Base-by-base conservation (phyloP, 2,329 filamentous ascomycete species). In the Plectosphaerella plurivora region DNA sequence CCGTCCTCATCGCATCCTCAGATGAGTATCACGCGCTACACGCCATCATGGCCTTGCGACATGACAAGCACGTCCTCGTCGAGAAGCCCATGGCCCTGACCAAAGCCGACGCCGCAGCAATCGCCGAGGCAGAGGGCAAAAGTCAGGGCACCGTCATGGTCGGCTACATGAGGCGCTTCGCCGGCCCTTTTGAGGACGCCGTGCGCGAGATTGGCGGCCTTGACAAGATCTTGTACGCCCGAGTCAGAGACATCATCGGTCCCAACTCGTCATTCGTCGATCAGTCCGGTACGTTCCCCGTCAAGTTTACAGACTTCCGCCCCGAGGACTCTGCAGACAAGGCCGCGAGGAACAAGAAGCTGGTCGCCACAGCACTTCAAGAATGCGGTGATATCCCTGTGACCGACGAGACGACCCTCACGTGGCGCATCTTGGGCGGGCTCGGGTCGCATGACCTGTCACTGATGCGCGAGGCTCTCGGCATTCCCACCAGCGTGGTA, bases 111-210 rank as follows among this genome's bases (percentile, higher is more conserved):
- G 69, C 71, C 0, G 59, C 72, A 18, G 60, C 67, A 2, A 76
- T 84, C 45, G 63, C 75, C 42, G 71, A 67, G 1, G 79, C 78
- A 0, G 74, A 80, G 58, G 59, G 62, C 15, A 59, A 57, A 5
- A 67, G 70, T 2, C 58, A 60, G 22, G 70, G 70, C 0, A 60
- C 66, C 5, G 70, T 82, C 5, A 79, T 83, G 57, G 76, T 84
- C 1, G 79, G 78, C 3, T 82, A 80, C 57, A 82, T 81, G 69
- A 68, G 81, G 35, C 69, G 81, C 47, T 82, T 83, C 60, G 79
- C 81, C 1, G 66, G 75, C 0, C 69, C 72, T 57, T 64, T 68
- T 7, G 65, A 75, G 22, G 71, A 76, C 0, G 73, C 82, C 51
- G 70, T 73, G 55, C 62, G 68, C 8, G 81, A 84, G 58, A 65